Evolutionary conservation across 176 grass and related monocot species (phyloP).

Genomic region (Musa troglodytarum): DNA sequence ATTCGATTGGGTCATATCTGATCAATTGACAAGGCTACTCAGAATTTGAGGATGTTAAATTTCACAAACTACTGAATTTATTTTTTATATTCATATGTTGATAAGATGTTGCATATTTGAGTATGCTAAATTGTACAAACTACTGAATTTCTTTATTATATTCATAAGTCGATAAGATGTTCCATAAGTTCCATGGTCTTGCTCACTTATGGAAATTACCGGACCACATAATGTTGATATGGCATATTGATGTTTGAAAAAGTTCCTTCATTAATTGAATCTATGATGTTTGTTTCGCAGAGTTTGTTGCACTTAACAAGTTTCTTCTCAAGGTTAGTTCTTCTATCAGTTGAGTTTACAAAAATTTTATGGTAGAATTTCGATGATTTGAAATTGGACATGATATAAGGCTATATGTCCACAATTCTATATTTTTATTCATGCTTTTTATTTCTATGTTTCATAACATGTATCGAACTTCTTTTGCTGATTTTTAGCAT

Average conservation of each 20-base stretch:
- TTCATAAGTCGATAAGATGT: background rate
- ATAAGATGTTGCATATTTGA: too few relatives aligned
- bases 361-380: background rate
- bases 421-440: background rate
- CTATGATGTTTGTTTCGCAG: slow-evolving; percentile 29
- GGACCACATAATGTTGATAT: background rate
- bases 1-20: too few relatives aligned
- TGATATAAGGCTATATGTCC: background rate
- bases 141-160: slow-evolving; percentile 3
- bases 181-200: background rate
- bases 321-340: slow-evolving; percentile 57
- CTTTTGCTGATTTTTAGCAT: background rate
- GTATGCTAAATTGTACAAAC: background rate
- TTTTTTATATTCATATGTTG: background rate
- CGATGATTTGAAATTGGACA: background rate
- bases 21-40: background rate
- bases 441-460: background rate
- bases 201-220: background rate
- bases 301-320: slow-evolving; percentile 72
- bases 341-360: background rate
- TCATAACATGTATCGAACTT: background rate
- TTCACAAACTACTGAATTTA: background rate
- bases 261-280: slow-evolving; percentile 17
- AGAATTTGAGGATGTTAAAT: background rate
- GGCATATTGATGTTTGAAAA: background rate